Evolutionary conservation across 2,329 filamentous ascomycete genomes (phyloP), one percentile per base, ranked within the genome.

Genomic region (Fusarium subtropicale): DNA sequence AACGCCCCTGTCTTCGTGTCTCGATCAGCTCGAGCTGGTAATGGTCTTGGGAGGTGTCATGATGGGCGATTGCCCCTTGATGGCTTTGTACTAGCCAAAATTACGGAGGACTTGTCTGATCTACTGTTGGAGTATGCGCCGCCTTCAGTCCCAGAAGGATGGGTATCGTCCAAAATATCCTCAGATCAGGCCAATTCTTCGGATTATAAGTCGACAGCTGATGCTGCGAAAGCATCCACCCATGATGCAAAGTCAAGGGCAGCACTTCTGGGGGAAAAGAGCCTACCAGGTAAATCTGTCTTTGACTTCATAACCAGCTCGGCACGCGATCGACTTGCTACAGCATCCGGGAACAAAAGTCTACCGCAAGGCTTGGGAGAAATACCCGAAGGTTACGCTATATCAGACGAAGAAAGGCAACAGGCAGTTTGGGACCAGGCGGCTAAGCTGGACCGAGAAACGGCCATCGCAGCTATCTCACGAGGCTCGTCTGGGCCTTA

Each of bases 281-380:
- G 73, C 36, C 83, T 98, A 1, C 94, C 94, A 0, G 93, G 93
- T 1, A 97, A 98, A 81, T 98, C 96, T 0, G 90, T 99, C 4
- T 99, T 98, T 78, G 94, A 98, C 79, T 99, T 92, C 79, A 86
- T 99, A 69, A 92, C 92, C 0, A 85, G 92, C 0, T 87, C 91
- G 34, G 89, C 92, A 5, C 89, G 96, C 65, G 91, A 95, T 53
- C 88, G 90, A 28, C 86, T 99, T 45, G 93, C 87, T 5, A 85
- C 88, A 13, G 90, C 90, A 1, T 93, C 93, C 4, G 94, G 94
- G 2, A 93, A 90, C 60, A 80, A 80, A 4, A 88, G 95, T 74
- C 86, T 99, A 4, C 96, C 96, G 0, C 88, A 89, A 10, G 96
- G 91, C 0, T 82, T 90, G 2, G 90, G 92, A 54, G 92, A 97